phyloP scores from a whole-genome alignment of 1,284 basidiomycete species.

The Chondrostereum purpureum region DNA sequence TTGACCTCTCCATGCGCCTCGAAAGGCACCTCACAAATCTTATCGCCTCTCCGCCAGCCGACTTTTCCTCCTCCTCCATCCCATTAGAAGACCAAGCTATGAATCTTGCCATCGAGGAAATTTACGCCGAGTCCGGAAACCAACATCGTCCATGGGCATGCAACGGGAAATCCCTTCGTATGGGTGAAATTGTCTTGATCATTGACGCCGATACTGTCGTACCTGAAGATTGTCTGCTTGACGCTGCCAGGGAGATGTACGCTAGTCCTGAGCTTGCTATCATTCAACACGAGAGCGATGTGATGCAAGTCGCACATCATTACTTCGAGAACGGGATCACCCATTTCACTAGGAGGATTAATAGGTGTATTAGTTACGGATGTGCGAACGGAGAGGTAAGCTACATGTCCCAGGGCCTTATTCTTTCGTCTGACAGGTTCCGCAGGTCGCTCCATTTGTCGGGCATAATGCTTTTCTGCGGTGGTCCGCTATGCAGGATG shows the following conservation, averaged over 20 bases:
- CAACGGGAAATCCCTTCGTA: constrained; percentile 49
- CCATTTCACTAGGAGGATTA: constrained; percentile 70
- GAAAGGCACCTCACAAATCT: constrained; percentile 63
- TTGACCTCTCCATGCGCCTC: constrained; percentile 64
- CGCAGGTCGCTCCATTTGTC: constrained; percentile 76
- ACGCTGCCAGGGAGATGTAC: constrained; percentile 75
- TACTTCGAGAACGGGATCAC: constrained; percentile 84
- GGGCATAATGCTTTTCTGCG: constrained; percentile 86
- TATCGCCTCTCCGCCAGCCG: constrained; percentile 34
- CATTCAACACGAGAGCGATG: constrained; percentile 79
- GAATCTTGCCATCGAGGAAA: constrained; percentile 61
- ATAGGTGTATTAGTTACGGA: constrained; percentile 38
- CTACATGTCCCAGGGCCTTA: constrained; percentile 21
- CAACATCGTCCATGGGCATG: constrained; percentile 60
- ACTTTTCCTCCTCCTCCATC: constrained; percentile 21
- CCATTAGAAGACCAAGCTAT: constrained; percentile 58
- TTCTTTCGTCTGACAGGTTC: constrained; percentile 49
- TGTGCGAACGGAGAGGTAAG: constrained; percentile 26
- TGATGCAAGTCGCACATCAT: constrained; percentile 77
- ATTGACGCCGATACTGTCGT: constrained; percentile 84
- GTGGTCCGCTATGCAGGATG: constrained; percentile 81
- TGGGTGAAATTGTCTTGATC: constrained; percentile 64
- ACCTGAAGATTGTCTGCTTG: constrained; percentile 80
- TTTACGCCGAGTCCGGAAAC: constrained; percentile 47
- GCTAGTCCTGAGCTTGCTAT: constrained; percentile 77